Evolutionary conservation across 2,329 filamentous ascomycete species (phyloP), one percentile per base, ranked within the genome.

Genomic region (Cryphonectria japonica): DNA sequence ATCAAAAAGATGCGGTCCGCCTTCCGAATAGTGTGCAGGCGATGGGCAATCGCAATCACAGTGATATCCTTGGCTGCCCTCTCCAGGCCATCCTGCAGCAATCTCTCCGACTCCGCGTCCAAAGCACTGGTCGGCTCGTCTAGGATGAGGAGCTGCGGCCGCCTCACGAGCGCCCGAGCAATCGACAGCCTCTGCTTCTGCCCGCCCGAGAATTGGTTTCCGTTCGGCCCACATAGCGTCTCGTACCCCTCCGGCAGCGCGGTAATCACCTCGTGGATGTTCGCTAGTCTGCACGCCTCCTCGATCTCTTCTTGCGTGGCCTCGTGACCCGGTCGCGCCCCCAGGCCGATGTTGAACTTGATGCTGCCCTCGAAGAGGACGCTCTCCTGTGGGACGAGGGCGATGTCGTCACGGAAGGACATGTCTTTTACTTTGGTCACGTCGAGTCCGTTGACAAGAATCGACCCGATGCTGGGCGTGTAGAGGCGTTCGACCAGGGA

Each of bases 41-140:
- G 77, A 76, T 84, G 83, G 11, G 84, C 81, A 66, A 85, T 81
- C 6, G 82, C 81, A 66, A 86, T 77, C 2, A 83, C 80, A 0
- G 82, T 85, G 16, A 81, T 80, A 71, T 70, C 81, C 63, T 78
- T 79, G 0, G 80, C 80, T 0, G 82, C 83, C 70, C 77, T 83
- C 78, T 89, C 85, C 50, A 92, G 81, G 0, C 86, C 88, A 3
- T 88, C 82, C 60, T 90, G 84, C 19, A 94, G 84, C 3, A 87
- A 76, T 22, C 81, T 82, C 16, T 91, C 89, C 39, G 85, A 88
- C 75, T 88, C 87, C 0, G 85, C 84, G 75, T 94, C 92, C 1
- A 94, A 82, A 6, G 89, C 90, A 41, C 86, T 89, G 0, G 92
- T 93, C 8, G 89, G 88, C 80, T 94, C 91, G 75, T 94, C 92